Evolutionary conservation across 1,284 basidiomycete genomes (phyloP).

Genomic region (Thelephora terrestris): DNA sequence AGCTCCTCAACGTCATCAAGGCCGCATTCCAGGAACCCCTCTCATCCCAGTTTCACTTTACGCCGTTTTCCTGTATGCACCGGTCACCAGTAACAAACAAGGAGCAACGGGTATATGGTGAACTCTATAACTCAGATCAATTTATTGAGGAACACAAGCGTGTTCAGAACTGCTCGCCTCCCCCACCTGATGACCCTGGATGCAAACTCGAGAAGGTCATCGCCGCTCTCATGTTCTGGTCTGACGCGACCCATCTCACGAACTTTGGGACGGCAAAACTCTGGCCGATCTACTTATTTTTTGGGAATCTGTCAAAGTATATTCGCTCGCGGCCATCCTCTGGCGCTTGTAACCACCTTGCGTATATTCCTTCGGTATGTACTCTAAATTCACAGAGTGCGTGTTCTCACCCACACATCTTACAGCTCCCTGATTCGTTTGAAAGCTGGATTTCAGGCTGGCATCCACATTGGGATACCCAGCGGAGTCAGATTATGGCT

Average conservation of each 20-base stretch:
- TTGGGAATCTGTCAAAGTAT: conserved; percentile 30
- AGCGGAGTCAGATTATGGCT: conserved; percentile 9
- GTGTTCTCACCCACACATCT: neutral
- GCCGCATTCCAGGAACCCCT: conserved; percentile 3
- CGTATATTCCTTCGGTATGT: conserved; percentile 22
- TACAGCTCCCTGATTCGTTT: conserved; percentile 17
- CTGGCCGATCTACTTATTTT: conserved; percentile 29
- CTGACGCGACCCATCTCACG: conserved; percentile 27
- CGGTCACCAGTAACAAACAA: neutral
- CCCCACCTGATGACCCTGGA: conserved; percentile 7
- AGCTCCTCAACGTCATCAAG: conserved; percentile 9
- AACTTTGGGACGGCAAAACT: conserved; percentile 23
- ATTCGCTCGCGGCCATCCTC: conserved; percentile 13
- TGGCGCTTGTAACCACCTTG: conserved; percentile 23
- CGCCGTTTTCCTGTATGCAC: conserved; percentile 9
- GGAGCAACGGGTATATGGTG: conserved; percentile 3
- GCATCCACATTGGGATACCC: too few relatives aligned
- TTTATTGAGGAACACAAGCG: conserved; percentile 9
- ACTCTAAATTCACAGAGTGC: neutral
- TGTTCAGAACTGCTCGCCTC: conserved; percentile 5
- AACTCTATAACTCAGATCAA: conserved; percentile 10
- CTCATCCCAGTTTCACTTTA: conserved; percentile 3
- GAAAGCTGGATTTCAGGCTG: conserved; percentile 12
- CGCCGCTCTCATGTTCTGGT: conserved; percentile 24
- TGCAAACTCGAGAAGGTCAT: conserved; percentile 15